Evolutionary conservation across 805 yeast species (phyloP).

Genomic region (Starmerella bombicola): DNA sequence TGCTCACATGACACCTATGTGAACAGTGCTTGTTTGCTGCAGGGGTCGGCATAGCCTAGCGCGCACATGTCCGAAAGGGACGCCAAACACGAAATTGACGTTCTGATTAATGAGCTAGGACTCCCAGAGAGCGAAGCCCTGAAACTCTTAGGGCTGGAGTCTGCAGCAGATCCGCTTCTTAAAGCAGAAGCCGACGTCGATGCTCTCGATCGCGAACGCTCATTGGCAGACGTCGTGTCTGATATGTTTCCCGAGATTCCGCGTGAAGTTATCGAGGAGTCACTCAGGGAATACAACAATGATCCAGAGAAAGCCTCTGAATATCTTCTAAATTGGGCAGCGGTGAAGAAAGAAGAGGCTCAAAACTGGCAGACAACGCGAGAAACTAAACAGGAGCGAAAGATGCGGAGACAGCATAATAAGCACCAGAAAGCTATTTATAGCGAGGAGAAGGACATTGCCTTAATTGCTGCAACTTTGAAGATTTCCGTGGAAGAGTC

Average conservation of each 20-base stretch:
- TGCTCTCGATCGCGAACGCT: not conserved
- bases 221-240: not conserved
- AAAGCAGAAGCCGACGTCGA: not conserved
- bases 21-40: no score
- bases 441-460: conserved; percentile 6
- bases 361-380: not conserved
- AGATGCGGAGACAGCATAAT: conserved; percentile 2
- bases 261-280: not conserved
- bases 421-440: not conserved
- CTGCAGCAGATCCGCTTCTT: conserved; percentile 3
- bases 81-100: conserved; percentile 1
- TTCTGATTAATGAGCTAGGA: conserved; percentile 3
- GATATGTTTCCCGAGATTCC: conserved; percentile 17
- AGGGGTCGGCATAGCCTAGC: no score
- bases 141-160: conserved; percentile 3
- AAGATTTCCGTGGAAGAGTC: conserved; percentile 4
- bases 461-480: not conserved
- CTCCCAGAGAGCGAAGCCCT: conserved; percentile 6
- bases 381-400: conserved; percentile 1
- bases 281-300: not conserved
- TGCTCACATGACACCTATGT: no score
- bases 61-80: not conserved
- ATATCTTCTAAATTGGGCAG: conserved; percentile 10
- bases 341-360: conserved; percentile 1
- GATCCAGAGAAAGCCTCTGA: conserved; percentile 11